These are phyloP conservation scores for Allodekkera sacchari DNA, from an alignment of 805 yeast species.

Conservation along the genomic window DNA sequence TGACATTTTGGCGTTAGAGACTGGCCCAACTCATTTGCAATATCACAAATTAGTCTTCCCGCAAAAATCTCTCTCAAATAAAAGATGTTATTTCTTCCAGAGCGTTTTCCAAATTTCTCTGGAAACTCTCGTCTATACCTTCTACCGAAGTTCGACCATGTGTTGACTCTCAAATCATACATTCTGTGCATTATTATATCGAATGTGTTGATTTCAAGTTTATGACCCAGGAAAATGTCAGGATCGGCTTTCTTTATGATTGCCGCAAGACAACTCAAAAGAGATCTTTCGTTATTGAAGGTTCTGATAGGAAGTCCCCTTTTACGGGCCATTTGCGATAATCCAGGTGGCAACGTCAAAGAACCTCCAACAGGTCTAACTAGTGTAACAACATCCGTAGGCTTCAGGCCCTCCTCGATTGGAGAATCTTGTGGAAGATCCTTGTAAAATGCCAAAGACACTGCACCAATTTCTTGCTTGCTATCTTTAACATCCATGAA, in stretches of 20 bases:
- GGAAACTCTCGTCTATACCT: constrained; percentile 74
- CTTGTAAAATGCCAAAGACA: constrained; percentile 65
- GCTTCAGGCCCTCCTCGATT: constrained; percentile 49
- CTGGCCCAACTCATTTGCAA: constrained; percentile 91
- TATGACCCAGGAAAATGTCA: constrained; percentile 84
- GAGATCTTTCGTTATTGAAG: constrained; percentile 65
- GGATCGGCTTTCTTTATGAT: constrained; percentile 72
- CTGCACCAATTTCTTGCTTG: constrained; percentile 81
- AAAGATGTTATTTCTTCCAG: constrained; percentile 36
- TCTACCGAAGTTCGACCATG: constrained; percentile 82
- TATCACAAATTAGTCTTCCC: constrained; percentile 86
- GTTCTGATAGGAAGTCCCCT: constrained; percentile 43
- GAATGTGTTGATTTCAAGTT: constrained; percentile 67
- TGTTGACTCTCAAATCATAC: constrained; percentile 60
- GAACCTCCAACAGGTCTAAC: constrained; percentile 70
- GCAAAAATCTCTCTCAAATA: constrained; percentile 63
- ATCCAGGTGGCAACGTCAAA: constrained; percentile 65
- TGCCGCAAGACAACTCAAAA: constrained; percentile 69
- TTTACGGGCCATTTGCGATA: constrained; percentile 51
- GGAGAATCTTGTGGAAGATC: constrained; percentile 72
- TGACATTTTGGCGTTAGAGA: constrained; percentile 87
- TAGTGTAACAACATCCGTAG: constrained; percentile 58
- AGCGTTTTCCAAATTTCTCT: constrained; percentile 51
- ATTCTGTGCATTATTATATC: constrained; percentile 78
- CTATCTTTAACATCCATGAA: constrained; percentile 65